Percentiles rank a stretch among this genome's conserved stretches.
Conservation (phyloP, 2,329 filamentous ascomycete species). For the Aspergillus japonicus region DNA sequence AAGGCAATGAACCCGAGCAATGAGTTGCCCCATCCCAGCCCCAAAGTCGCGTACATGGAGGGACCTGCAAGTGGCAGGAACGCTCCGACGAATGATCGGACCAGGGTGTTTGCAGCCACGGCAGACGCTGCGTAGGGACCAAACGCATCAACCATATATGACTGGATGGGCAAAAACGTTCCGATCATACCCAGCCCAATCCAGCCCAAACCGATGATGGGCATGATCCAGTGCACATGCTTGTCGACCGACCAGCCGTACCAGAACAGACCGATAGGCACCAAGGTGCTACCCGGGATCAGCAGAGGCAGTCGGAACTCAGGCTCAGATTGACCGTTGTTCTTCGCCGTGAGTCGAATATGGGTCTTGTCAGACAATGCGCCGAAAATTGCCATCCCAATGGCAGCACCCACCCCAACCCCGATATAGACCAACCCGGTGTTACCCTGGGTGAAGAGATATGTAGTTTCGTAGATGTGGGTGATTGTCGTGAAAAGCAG, state of each 20-base stretch:
- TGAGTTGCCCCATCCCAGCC: slow-evolving; percentile 4
- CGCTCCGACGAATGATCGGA: neutral
- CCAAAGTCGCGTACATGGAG: slow-evolving; percentile 1
- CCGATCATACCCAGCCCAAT: slow-evolving; percentile 3
- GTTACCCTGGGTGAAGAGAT: neutral
- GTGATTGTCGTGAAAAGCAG: neutral
- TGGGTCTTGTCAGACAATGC: neutral
- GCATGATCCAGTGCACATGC: neutral
- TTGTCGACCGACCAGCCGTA: neutral
- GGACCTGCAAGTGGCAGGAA: slow-evolving; percentile 2
- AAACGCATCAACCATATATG: slow-evolving; percentile 1
- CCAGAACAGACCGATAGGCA: neutral
- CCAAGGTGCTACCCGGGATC: neutral
- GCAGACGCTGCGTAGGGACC: neutral
- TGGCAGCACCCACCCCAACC: neutral
- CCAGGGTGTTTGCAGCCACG: neutral
- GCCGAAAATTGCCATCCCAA: neutral
- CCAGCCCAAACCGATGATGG: neutral
- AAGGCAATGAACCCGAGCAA: slow-evolving; percentile 1
- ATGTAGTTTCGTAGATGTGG: neutral
- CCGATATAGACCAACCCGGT: neutral
- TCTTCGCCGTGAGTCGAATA: neutral
- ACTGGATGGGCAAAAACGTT: slow-evolving; percentile 1
- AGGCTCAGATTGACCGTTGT: neutral
- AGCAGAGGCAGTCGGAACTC: neutral